These are phyloP conservation scores for Coccomyxa sp. DNA, from an alignment of 139 green algal genomes.

Conservation along the genomic window DNA sequence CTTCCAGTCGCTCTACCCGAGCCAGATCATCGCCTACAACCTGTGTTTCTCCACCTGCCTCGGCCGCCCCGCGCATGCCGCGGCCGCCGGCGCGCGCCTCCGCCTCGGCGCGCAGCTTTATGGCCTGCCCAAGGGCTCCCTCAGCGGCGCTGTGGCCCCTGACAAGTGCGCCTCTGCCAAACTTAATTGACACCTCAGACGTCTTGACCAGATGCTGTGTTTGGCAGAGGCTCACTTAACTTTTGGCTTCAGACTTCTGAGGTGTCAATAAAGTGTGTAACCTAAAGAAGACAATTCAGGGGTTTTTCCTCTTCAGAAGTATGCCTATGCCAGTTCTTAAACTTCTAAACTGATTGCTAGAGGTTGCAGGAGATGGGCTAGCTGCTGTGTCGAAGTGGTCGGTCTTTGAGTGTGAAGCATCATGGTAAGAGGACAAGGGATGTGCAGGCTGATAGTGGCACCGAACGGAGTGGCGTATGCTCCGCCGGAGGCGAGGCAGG, in stretches of 20 bases:
- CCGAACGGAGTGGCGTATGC: slow-evolving; percentile 87
- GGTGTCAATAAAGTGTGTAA: neutral
- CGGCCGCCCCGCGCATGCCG: slow-evolving; percentile 58
- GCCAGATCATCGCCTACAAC: slow-evolving; percentile 97
- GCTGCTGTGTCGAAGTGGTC: too few relatives aligned
- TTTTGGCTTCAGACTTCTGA: neutral
- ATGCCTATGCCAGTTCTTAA: too few relatives aligned
- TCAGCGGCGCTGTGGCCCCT: slow-evolving; percentile 16
- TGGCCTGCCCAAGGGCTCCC: slow-evolving; percentile 9
- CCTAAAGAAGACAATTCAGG: too few relatives aligned
- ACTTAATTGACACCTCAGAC: neutral
- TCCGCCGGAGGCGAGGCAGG: slow-evolving; percentile 49
- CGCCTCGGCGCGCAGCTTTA: slow-evolving; percentile 23
- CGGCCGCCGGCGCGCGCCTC: slow-evolving; percentile 5
- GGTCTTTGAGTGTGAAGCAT: too few relatives aligned
- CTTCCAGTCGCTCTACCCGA: slow-evolving; percentile 97
- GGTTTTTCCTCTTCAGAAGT: too few relatives aligned
- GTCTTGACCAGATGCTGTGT: neutral
- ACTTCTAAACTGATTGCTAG: too few relatives aligned
- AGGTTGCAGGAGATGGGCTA: too few relatives aligned
- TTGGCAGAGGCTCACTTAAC: neutral
- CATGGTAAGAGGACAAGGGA: too few relatives aligned
- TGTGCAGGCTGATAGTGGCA: slow-evolving; percentile 51
- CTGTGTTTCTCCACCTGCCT: slow-evolving; percentile 93
- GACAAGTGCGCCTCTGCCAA: slow-evolving; percentile 12